A percentile compares a stretch with the other conserved stretches of the same genome.
Conservation (phyloP, 805 yeast species). For the Zygosaccharomyces gambellarensis region DNA sequence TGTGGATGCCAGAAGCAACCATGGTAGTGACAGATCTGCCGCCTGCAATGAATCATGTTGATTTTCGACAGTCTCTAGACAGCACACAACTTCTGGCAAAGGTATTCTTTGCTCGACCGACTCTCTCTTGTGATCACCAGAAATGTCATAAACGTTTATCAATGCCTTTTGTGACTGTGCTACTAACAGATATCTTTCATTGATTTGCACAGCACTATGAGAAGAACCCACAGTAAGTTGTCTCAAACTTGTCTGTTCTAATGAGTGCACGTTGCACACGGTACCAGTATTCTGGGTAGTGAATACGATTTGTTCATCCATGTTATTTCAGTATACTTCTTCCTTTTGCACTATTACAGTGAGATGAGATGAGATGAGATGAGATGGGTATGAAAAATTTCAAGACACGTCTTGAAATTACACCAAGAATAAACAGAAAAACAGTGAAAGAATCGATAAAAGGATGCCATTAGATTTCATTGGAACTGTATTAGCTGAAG, state of each 20-base stretch:
- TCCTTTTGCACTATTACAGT: neutral
- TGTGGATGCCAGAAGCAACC: conserved; percentile 62
- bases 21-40: conserved; percentile 49
- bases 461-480: conserved; percentile 82
- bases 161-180: conserved; percentile 70
- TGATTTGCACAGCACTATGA: conserved; percentile 51
- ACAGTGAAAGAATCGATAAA: conserved; percentile 1
- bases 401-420: neutral
- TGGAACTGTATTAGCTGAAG: conserved; percentile 63
- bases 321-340: conserved; percentile 1
- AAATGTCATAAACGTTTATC: conserved; percentile 61
- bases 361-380: conserved; percentile 15
- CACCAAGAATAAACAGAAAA: neutral
- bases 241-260: conserved; percentile 30
- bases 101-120: conserved; percentile 76
- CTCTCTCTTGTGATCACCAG: conserved; percentile 35
- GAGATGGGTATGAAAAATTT: conserved; percentile 21
- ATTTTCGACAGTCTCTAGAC: conserved; percentile 36
- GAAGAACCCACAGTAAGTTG: conserved; percentile 42
- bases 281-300: conserved; percentile 30
- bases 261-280: conserved; percentile 27
- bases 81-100: conserved; percentile 69
- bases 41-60: conserved; percentile 19
- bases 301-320: conserved; percentile 32
- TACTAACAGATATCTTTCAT: conserved; percentile 54